Evolutionary conservation across 2,329 filamentous ascomycete genomes (phyloP), one percentile per base, ranked within the genome.

Genomic region (Paraphaeosphaeria minitans): DNA sequence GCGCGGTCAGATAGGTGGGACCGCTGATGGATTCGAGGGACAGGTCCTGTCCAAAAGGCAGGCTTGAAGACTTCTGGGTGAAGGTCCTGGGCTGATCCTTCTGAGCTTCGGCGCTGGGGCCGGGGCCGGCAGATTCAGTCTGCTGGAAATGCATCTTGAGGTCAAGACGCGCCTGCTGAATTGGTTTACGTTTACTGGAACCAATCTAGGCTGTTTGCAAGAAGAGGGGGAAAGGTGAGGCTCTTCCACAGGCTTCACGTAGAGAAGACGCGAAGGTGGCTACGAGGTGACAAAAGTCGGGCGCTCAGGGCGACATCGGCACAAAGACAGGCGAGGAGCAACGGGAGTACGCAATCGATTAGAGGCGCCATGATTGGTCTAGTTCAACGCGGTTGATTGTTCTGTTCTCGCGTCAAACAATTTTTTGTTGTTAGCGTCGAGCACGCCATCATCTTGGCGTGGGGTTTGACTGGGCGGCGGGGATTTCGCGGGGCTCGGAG

Each of bases 1-100:
- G 95, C 31, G 93, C 91, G 42, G 94, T 98, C 61, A 94, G 85
- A 79, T 99, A 99, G 56, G 91, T 95, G 66, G 94, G 91, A 16
- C 94, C 95, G 60, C 85, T 88, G 77, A 98, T 91, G 59, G 81
- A 81, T 55, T 80, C 79, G 59, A 87, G 77, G 35, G 80, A 65
- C 57, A 84, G 76, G 60, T 82, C 68, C 65, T 84, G 81, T 51
- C 83, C 82, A 59, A 85, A 85, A 1, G 83, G 82, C 29, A 84
- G 75, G 53, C 78, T 80, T 16, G 80, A 79, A 4, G 81, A 83
- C 68, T 80, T 77, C 57, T 79, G 70, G 45, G 65, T 68, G 69
- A 78, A 80, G 56, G 64, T 57, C 62, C 75, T 78, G 48, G 68
- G 61, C 10, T 64, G 41, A 43, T 62, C 64, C 50, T 72, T 64